Evolutionary conservation across 345 rosid species (phyloP), one percentile per base, ranked within the genome.

Genomic region (Syzygium aqueum): DNA sequence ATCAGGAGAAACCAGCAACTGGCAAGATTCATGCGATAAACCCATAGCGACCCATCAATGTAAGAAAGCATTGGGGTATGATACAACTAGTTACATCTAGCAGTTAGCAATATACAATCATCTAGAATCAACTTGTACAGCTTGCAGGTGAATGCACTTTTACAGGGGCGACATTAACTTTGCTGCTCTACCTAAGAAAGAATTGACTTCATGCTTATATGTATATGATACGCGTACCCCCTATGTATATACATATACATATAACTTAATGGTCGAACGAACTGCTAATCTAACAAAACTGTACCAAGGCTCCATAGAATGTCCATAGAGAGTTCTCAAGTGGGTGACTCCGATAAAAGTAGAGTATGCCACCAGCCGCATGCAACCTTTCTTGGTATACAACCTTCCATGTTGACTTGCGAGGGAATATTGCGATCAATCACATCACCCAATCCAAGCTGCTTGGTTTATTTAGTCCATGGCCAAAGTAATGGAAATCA

Each of bases 331-430:
- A 53, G 84, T 51, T 50, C 65, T 96, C 95, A 95, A 61, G 88
- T 87, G 63, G 95, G 92, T 4, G 96, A 87, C 77, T 93, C 93
- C 2, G 95, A 95, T 84, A 96, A 92, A 89, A 97, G 97, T 53
- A 97, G 91, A 46, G 99, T 97, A 91, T 97, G 99, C 99, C 99
- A 96, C 99, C 99, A 97, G 54, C 99, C 99, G 59, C 99, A 97
- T 21, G 96, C 95, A 1, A 97, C 92, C 89, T 91, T 94, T 84
- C 88, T 92, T 22, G 97, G 96, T 59, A 90, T 53, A 84, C 92
- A 94, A 30, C 94, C 98, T 33, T 96, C 95, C 2, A 94, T 84
- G 21, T 91, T 89, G 43, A 96, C 96, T 86, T 92, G 93, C 83
- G 95, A 90, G 30, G 99, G 99, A 59, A 91, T 90, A 86, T 96